phyloP scores from a whole-genome alignment of 2,329 filamentous ascomycete genomes.

The Penicillium sp. region DNA sequence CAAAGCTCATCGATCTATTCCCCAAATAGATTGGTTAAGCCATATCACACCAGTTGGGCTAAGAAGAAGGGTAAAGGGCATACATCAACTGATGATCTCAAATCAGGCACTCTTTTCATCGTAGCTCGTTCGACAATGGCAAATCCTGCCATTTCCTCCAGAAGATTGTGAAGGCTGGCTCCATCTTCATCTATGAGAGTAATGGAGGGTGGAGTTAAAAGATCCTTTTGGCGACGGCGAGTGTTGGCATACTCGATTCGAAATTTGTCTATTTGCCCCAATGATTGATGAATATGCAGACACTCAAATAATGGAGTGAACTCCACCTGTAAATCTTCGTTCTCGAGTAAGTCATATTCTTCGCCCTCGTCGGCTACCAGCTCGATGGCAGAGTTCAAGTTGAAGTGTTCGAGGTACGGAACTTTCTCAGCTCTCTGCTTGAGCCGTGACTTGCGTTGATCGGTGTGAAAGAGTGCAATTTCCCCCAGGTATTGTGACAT shows the following conservation, averaged over 20 bases:
- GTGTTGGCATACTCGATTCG: conserved; percentile 89
- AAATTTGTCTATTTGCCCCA: conserved; percentile 91
- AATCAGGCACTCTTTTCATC: conserved; percentile 78
- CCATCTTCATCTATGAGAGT: conserved; percentile 80
- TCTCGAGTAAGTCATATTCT: conserved; percentile 92
- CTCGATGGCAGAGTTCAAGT: conserved; percentile 92
- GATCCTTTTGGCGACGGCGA: conserved; percentile 84
- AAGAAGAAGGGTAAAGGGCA: conserved; percentile 28
- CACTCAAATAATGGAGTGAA: conserved; percentile 95
- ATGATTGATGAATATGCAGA: conserved; percentile 90
- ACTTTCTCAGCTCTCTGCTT: conserved; percentile 78
- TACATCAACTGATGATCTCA: conserved; percentile 81
- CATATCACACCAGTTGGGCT: background rate
- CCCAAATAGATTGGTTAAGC: conserved; percentile 8
- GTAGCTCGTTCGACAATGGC: conserved; percentile 95
- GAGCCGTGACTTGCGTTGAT: conserved; percentile 78
- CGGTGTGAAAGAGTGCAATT: conserved; percentile 94
- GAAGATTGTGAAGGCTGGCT: conserved; percentile 78
- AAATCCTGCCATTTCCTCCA: conserved; percentile 94
- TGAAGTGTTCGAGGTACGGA: conserved; percentile 76
- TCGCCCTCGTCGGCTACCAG: conserved; percentile 92
- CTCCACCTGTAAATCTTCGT: conserved; percentile 91
- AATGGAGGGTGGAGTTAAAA: conserved; percentile 75
- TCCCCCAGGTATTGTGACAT: conserved; percentile 95
- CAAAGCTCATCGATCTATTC: conserved; percentile 88